These are phyloP conservation scores for Arctium lappa DNA, from an alignment of 129 eudicot species.

Conservation along the genomic window DNA sequence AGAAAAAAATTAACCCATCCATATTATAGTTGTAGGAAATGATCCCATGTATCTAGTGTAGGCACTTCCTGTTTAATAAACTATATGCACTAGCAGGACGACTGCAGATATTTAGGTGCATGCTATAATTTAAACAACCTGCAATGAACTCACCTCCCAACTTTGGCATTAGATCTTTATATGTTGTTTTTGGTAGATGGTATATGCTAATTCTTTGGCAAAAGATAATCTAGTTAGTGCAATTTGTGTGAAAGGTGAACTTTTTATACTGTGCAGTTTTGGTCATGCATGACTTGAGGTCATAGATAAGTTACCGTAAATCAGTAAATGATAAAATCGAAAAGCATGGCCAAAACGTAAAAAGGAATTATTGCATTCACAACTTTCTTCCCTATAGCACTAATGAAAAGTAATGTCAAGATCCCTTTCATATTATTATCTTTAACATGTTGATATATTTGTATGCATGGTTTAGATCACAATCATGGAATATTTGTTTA, in stretches of 20 bases:
- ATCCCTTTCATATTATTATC: neutral
- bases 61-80: neutral
- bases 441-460: neutral
- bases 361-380: neutral
- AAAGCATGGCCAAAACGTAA: neutral
- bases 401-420: neutral
- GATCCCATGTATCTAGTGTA: neutral
- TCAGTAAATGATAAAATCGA: neutral
- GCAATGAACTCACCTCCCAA: neutral
- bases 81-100: neutral
- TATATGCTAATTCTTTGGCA: neutral
- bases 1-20: neutral
- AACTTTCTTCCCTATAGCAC: neutral
- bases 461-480: neutral
- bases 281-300: neutral
- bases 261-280: neutral
- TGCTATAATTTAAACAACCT: neutral
- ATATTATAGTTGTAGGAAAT: too few relatives aligned
- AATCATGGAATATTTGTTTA: neutral
- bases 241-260: neutral
- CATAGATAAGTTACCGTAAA: neutral
- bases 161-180: neutral
- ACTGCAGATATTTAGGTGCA: neutral
- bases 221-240: neutral
- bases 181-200: too few relatives aligned